These are phyloP conservation scores for Suillus cothurnatus DNA, from an alignment of 768 basidiomycete species.

Conservation along the genomic window DNA sequence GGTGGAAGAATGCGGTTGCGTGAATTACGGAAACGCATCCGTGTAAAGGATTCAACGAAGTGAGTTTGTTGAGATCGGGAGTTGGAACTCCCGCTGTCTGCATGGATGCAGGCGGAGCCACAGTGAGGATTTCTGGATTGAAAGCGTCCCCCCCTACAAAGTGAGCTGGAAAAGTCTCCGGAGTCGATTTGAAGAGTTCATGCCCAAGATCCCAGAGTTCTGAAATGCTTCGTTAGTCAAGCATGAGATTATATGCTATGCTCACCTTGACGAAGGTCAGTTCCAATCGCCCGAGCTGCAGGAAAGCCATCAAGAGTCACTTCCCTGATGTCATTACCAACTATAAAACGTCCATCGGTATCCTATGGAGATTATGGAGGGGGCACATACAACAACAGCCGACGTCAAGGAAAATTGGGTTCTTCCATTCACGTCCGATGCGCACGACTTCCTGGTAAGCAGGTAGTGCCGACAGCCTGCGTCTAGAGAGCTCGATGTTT, in stretches of 20 bases:
- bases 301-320: conserved; percentile 41
- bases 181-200: conserved; percentile 54
- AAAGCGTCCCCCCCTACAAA: conserved; percentile 59
- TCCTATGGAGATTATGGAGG: background rate
- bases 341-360: conserved; percentile 16
- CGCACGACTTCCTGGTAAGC: conserved; percentile 26
- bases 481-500: background rate
- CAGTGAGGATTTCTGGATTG: conserved; percentile 42
- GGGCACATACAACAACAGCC: conserved; percentile 40
- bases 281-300: conserved; percentile 31
- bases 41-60: conserved; percentile 44
- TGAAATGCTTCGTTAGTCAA: conserved; percentile 17
- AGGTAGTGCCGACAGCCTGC: background rate
- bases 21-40: conserved; percentile 51
- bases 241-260: background rate
- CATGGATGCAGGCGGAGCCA: conserved; percentile 29
- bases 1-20: conserved; percentile 48
- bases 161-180: conserved; percentile 49
- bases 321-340: conserved; percentile 40
- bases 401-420: conserved; percentile 41
- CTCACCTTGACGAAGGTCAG: conserved; percentile 38
- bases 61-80: conserved; percentile 34
- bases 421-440: conserved; percentile 32
- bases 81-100: conserved; percentile 15
- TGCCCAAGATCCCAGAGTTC: conserved; percentile 63